Evolutionary conservation across 2,329 filamentous ascomycete genomes (phyloP), one percentile per base, ranked within the genome.

Genomic region (Simplicillium sp.): DNA sequence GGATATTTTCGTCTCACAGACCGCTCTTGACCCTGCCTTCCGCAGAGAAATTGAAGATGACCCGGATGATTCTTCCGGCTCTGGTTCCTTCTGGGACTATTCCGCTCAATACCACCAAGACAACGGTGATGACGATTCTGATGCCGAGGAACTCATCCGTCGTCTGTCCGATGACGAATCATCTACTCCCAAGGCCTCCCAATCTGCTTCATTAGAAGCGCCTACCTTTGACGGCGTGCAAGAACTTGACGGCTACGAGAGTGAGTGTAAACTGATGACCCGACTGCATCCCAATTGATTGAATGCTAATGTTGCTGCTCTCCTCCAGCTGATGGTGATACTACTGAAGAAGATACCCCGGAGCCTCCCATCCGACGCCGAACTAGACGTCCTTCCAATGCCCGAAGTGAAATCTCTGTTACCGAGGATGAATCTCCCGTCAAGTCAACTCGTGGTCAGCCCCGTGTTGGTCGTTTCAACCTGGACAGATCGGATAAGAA

Each of bases 1-100:
- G 1, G 80, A 88, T 55, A 80, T 90, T 44, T 90, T 90, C 58
- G 70, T 89, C 42, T 78, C 84, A 38, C 83, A 88, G 59, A 82
- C 78, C 54, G 72, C 76, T 13, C 68, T 90, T 5, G 84, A 87
- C 50, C 81, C 83, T 6, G 71, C 73, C 39, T 79, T 90, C 53
- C 82, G 83, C 47, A 75, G 77, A 34, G 80, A 86, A 62, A 82
- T 89, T 48, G 83, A 88, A 55, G 71, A 75, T 47, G 79, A 86
- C 47, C 64, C 66, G n/a, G 68, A 75, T 38, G 73, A 77, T 45
- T 73, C 70, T 1, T 78, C 70, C 4, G 70, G 70, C 44, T 75
- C 71, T 16, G 67, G 67, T 33, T 78, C 75, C 2, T 82, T 76
- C 51, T 84, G 79, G 79, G 80, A 83, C 53, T 75, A 73, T 47